Evolutionary conservation across 371 early-diverging fungal species (phyloP).

Genomic region (Gilbertella persicaria): DNA sequence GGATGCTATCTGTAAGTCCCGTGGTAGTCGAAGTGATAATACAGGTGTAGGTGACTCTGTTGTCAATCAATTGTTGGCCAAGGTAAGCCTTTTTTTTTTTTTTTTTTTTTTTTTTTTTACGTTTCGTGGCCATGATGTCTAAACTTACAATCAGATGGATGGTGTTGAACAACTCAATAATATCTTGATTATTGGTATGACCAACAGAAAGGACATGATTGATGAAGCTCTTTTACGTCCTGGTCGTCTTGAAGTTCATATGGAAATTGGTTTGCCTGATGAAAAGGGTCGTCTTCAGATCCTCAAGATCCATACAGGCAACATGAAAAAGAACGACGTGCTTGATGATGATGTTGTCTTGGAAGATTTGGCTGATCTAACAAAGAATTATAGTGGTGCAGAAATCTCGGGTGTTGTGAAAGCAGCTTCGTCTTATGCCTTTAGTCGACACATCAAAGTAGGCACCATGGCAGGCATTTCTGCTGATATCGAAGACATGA

Average conservation of each 20-base stretch:
- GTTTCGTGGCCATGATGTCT: too few relatives aligned
- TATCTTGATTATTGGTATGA: constrained; percentile 98
- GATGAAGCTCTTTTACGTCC: constrained; percentile 98
- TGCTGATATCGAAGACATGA: constrained; percentile 86
- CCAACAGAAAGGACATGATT: constrained; percentile 98
- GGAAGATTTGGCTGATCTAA: constrained; percentile 83
- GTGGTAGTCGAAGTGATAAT: constrained; percentile 91
- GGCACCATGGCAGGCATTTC: constrained; percentile 81
- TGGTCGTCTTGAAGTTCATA: constrained; percentile 96
- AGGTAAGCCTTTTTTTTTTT: too few relatives aligned
- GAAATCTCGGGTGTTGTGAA: constrained; percentile 98
- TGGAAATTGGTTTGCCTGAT: constrained; percentile 96
- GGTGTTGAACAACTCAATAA: constrained; percentile 98
- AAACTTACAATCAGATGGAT: constrained; percentile 96
- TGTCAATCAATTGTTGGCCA: constrained; percentile 98
- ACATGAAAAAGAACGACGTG: constrained; percentile 87
- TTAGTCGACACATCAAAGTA: constrained; percentile 96
- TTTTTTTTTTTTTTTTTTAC: too few relatives aligned
- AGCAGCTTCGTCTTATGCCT: constrained; percentile 98
- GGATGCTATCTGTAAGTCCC: constrained; percentile 99
- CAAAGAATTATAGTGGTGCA: constrained; percentile 99
- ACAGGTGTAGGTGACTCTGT: constrained; percentile 99
- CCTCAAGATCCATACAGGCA: constrained; percentile 90
- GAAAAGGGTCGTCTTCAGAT: constrained; percentile 92
- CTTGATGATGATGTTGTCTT: constrained; percentile 91